These are phyloP conservation scores for Alternaria triticimaculans DNA, from an alignment of 2,329 filamentous ascomycete genomes.

Conservation along the genomic window DNA sequence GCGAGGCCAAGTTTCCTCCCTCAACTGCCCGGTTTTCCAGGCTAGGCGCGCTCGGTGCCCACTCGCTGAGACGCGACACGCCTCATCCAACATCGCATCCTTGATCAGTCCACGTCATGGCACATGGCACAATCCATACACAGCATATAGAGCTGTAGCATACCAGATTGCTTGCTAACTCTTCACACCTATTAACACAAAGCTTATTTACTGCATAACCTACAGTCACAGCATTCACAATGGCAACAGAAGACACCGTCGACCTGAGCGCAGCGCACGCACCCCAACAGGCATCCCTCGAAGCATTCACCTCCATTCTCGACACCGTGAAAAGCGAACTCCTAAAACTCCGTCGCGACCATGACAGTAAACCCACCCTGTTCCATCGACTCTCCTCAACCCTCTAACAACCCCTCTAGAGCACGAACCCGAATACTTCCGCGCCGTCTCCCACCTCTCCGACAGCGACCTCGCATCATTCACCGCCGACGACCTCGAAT, in stretches of 20 bases:
- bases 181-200: not conserved
- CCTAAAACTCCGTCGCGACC: conserved; percentile 41
- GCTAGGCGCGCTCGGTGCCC: not conserved
- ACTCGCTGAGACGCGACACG: conserved; percentile 7
- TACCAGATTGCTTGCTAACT: not conserved
- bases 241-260: conserved; percentile 49
- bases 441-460: conserved; percentile 48
- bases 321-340: conserved; percentile 42
- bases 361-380: conserved; percentile 35
- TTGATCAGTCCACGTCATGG: conserved; percentile 12
- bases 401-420: conserved; percentile 20
- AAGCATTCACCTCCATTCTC: conserved; percentile 43
- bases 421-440: conserved; percentile 49
- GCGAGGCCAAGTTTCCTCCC: not conserved
- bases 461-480: conserved; percentile 46
- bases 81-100: conserved; percentile 5
- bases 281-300: conserved; percentile 44
- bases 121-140: not conserved
- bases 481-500: conserved; percentile 30
- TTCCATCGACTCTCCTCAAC: too few species aligned
- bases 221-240: conserved; percentile 11
- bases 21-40: conserved; percentile 1
- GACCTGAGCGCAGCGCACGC: conserved; percentile 40
- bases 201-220: not conserved
- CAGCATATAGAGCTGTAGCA: not conserved